Evolutionary conservation across 106 monocot species (phyloP).

Genomic region (Dioscorea alata): DNA sequence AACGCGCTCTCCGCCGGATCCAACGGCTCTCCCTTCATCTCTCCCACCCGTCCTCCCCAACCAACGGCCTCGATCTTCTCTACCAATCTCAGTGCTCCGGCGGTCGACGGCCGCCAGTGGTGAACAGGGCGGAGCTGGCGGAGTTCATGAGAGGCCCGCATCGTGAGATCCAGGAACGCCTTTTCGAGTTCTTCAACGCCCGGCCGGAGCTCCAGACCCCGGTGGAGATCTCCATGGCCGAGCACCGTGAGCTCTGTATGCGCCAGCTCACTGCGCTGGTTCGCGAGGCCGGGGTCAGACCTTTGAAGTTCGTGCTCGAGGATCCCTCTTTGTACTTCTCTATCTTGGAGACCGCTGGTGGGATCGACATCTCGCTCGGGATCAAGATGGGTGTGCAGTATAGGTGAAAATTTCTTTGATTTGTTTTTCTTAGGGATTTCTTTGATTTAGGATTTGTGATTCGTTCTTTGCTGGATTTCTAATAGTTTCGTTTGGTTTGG

Average conservation of each 20-base stretch:
- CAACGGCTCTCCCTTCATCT: slow-evolving; percentile 53
- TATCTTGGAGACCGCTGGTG: slow-evolving; percentile 63
- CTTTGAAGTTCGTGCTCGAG: slow-evolving; percentile 46
- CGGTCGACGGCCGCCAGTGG: slow-evolving; percentile 5
- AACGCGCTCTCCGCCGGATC: not conserved
- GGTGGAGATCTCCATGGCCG: slow-evolving; percentile 66
- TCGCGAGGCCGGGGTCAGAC: slow-evolving; percentile 67
- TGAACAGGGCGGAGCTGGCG: slow-evolving; percentile 19
- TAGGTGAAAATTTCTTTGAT: slow-evolving; percentile 42
- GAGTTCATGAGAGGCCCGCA: slow-evolving; percentile 52
- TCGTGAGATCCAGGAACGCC: slow-evolving; percentile 48
- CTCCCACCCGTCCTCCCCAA: not conserved
- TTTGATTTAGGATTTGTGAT: no score
- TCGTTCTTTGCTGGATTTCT: no score
- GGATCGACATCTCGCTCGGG: slow-evolving; percentile 83
- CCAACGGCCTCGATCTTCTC: not conserved
- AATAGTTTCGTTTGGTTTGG: no score
- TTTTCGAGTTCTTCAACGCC: slow-evolving; percentile 66
- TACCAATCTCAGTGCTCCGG: slow-evolving; percentile 30
- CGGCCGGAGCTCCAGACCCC: slow-evolving; percentile 85
- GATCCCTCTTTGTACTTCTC: slow-evolving; percentile 74
- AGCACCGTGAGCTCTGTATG: slow-evolving; percentile 87
- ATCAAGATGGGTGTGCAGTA: slow-evolving; percentile 93
- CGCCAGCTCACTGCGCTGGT: slow-evolving; percentile 77
- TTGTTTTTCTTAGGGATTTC: not conserved